phyloP scores from a whole-genome alignment of 106 monocot species.

The Allium fistulosum region DNA sequence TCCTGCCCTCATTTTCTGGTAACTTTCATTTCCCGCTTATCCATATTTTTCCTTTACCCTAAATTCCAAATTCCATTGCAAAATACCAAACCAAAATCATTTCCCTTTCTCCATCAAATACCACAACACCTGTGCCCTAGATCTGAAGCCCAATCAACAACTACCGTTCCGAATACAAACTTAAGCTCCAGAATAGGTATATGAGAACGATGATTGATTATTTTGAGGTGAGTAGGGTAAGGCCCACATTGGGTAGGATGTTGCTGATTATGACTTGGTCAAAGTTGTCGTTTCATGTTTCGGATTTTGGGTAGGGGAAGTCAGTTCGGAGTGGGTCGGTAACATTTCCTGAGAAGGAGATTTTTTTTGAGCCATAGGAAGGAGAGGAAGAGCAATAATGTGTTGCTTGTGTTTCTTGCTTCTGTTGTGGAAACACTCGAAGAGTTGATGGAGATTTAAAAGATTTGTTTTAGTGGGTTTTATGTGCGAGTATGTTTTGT shows the following conservation, averaged over 20 bases:
- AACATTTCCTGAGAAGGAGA: conserved; percentile 74
- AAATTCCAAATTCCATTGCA: too few species aligned
- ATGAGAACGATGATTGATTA: conserved; percentile 68
- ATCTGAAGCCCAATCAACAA: conserved; percentile 45
- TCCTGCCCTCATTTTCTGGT: too few species aligned
- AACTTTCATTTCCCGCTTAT: too few species aligned
- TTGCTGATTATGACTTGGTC: conserved; percentile 75
- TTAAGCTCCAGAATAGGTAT: conserved; percentile 65
- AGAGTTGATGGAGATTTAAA: conserved; percentile 24
- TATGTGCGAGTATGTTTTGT: neutral
- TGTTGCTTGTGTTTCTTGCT: conserved; percentile 63
- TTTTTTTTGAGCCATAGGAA: conserved; percentile 73
- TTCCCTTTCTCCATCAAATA: too few species aligned
- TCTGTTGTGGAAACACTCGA: conserved; percentile 56
- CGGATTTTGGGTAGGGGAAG: conserved; percentile 92
- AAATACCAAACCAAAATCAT: too few species aligned
- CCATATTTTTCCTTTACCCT: too few species aligned
- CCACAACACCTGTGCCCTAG: conserved; percentile 32
- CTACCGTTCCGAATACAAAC: conserved; percentile 41
- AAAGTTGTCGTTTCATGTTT: conserved; percentile 48
- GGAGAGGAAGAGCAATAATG: conserved; percentile 78
- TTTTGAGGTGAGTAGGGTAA: conserved; percentile 57
- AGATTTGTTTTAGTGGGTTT: neutral
- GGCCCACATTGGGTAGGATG: conserved; percentile 56
- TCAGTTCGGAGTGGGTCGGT: conserved; percentile 68